Evolutionary conservation across 2,329 filamentous ascomycete species (phyloP).

Genomic region (Pseudogymnoascus sp.): DNA sequence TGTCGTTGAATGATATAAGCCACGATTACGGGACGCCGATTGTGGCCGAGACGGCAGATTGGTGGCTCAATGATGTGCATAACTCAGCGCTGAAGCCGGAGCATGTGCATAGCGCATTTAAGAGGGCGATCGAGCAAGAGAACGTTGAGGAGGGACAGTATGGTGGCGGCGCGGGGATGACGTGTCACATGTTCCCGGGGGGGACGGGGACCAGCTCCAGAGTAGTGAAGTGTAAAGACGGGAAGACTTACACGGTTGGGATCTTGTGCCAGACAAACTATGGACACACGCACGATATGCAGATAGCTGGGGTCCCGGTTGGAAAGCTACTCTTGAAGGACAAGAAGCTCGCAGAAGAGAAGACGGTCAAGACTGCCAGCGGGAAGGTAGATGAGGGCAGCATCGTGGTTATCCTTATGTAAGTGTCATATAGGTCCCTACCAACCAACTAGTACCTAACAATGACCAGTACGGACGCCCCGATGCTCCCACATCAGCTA

Average conservation of each 20-base stretch:
- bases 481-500: conserved; percentile 50
- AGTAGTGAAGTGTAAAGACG: conserved; percentile 41
- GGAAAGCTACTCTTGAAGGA: conserved; percentile 49
- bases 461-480: conserved; percentile 44
- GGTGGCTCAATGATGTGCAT: conserved; percentile 50
- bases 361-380: conserved; percentile 27
- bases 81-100: conserved; percentile 47
- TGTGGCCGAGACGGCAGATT: conserved; percentile 58
- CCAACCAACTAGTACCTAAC: conserved; percentile 4
- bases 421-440: not conserved
- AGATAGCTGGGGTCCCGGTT: conserved; percentile 54
- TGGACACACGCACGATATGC: conserved; percentile 48
- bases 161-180: conserved; percentile 63
- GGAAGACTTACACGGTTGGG: conserved; percentile 48
- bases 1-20: conserved; percentile 16
- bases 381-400: conserved; percentile 52
- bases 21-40: conserved; percentile 39
- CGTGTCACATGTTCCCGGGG: conserved; percentile 59
- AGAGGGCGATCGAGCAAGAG: conserved; percentile 40
- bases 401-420: conserved; percentile 51
- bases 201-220: conserved; percentile 58
- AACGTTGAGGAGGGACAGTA: conserved; percentile 53
- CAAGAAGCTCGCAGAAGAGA: conserved; percentile 32
- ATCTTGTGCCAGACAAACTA: conserved; percentile 62
- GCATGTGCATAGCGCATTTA: conserved; percentile 48